Percentiles rank a stretch among this genome's conserved stretches.
These are phyloP conservation scores for Telopea speciosissima DNA, from an alignment of 177 flowering plant species.

Conservation along the genomic window DNA sequence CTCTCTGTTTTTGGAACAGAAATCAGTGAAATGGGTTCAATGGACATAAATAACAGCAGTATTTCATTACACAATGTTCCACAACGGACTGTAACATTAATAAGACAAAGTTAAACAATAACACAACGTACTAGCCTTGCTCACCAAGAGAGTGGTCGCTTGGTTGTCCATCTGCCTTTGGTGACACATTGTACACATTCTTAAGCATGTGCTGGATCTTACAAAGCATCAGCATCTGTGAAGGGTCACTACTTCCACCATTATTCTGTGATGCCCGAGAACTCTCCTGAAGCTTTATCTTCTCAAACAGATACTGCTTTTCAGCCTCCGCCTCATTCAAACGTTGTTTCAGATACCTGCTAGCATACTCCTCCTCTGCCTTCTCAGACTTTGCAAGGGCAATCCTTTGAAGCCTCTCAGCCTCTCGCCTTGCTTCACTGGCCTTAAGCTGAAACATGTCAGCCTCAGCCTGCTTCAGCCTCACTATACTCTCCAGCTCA, in stretches of 20 bases:
- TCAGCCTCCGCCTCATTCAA: conserved; percentile 94
- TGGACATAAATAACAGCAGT: too few species aligned
- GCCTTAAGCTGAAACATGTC: conserved; percentile 98
- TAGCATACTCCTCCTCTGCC: conserved; percentile 92
- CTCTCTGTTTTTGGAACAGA: too few species aligned
- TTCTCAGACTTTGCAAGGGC: conserved; percentile 80
- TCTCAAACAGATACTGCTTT: conserved; percentile 86
- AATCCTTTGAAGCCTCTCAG: conserved; percentile 81
- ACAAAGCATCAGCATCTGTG: conserved; percentile 49
- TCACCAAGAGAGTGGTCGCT: conserved; percentile 31
- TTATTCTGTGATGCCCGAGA: conserved; percentile 52
- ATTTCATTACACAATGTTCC: too few species aligned
- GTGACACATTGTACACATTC: conserved; percentile 41
- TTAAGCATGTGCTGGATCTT: conserved; percentile 68
- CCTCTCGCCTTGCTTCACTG: conserved; percentile 86
- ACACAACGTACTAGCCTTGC: too few species aligned
- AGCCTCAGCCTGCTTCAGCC: conserved; percentile 95
- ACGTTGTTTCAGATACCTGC: conserved; percentile 76
- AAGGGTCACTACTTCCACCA: conserved; percentile 51
- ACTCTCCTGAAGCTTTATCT: conserved; percentile 85
- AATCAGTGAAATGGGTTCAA: too few species aligned
- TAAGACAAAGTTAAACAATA: too few species aligned
- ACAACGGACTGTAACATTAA: too few species aligned
- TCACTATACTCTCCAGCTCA: conserved; percentile 82
- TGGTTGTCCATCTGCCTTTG: conserved; percentile 30